Evolutionary conservation across 202 grass and related monocot species (phyloP).

Genomic region (Bolboschoenoplectus hybrid): DNA sequence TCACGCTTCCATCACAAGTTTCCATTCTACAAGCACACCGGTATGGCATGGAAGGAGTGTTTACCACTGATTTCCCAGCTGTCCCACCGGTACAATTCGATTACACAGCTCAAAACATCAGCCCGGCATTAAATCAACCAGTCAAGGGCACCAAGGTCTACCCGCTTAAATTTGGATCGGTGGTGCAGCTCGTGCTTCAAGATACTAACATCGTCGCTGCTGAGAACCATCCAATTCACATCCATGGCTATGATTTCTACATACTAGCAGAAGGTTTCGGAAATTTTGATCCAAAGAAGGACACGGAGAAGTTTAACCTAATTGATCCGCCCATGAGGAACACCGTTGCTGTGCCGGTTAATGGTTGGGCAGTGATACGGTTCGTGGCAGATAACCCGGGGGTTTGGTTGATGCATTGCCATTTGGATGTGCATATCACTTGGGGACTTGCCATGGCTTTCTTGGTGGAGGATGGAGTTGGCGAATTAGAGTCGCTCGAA

Average conservation of each 20-base stretch:
- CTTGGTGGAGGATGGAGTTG: slow-evolving; percentile 71
- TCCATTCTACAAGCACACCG: slow-evolving; percentile 71
- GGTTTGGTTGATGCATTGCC: slow-evolving; percentile 83
- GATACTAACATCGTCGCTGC: slow-evolving; percentile 73
- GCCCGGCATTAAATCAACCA: slow-evolving; percentile 55
- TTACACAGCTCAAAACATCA: slow-evolving; percentile 66
- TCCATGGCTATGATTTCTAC: slow-evolving; percentile 73
- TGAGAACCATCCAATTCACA: slow-evolving; percentile 75
- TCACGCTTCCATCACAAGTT: slow-evolving; percentile 52
- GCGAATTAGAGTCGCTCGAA: slow-evolving; percentile 51
- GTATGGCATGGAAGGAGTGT: slow-evolving; percentile 53
- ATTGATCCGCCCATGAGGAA: slow-evolving; percentile 67
- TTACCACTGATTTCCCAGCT: slow-evolving; percentile 73
- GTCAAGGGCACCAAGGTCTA: slow-evolving; percentile 59
- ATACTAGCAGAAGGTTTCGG: slow-evolving; percentile 69
- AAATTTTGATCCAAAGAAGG: slow-evolving; percentile 60
- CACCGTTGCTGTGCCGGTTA: slow-evolving; percentile 64
- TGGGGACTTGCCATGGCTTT: slow-evolving; percentile 88
- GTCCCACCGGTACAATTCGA: slow-evolving; percentile 63
- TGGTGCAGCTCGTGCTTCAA: slow-evolving; percentile 71
- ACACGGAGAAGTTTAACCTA: slow-evolving; percentile 67
- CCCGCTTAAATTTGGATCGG: slow-evolving; percentile 61
- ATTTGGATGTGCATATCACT: slow-evolving; percentile 84
- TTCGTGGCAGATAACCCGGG: slow-evolving; percentile 78
- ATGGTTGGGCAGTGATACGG: slow-evolving; percentile 78